phyloP scores from a whole-genome alignment of 306 rosid species.

The Glycine soja region DNA sequence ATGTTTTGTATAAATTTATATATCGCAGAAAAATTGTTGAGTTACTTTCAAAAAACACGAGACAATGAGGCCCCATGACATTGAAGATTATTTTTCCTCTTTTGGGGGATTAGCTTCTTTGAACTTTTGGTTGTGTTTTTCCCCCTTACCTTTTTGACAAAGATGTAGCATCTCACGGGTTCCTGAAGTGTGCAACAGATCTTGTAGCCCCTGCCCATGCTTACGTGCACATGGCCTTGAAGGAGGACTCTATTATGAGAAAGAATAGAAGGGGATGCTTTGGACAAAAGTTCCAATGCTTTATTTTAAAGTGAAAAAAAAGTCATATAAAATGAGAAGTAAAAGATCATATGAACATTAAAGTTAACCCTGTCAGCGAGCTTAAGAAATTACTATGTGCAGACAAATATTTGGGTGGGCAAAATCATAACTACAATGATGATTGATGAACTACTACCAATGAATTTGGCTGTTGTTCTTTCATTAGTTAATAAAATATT shows the following conservation, averaged over 20 bases:
- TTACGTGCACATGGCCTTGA: constrained; percentile 56
- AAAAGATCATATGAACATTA: neutral
- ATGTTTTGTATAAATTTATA: neutral
- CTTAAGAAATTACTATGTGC: constrained; percentile 10
- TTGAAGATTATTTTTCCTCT: constrained; percentile 5
- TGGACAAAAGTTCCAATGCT: neutral
- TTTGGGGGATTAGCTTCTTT: constrained; percentile 24
- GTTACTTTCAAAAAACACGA: constrained; percentile 26
- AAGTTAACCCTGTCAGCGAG: neutral
- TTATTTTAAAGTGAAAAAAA: constrained; percentile 1
- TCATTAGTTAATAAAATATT: constrained; percentile 43
- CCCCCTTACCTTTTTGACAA: constrained; percentile 35
- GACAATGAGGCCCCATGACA: constrained; percentile 31
- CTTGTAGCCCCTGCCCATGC: constrained; percentile 60
- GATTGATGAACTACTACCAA: constrained; percentile 49
- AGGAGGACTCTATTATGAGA: constrained; percentile 38
- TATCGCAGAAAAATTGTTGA: neutral
- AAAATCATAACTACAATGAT: constrained; percentile 42
- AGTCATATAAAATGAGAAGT: neutral
- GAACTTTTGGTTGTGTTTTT: constrained; percentile 35
- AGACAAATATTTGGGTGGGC: constrained; percentile 45
- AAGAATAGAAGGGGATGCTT: constrained; percentile 6
- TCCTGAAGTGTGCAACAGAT: constrained; percentile 46
- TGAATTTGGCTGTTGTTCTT: constrained; percentile 21
- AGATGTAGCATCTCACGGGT: constrained; percentile 49